Evolutionary conservation across 805 yeast genomes (phyloP), one percentile per base, ranked within the genome.

Genomic region (Schwanniomyces pseudopolymorphus): DNA sequence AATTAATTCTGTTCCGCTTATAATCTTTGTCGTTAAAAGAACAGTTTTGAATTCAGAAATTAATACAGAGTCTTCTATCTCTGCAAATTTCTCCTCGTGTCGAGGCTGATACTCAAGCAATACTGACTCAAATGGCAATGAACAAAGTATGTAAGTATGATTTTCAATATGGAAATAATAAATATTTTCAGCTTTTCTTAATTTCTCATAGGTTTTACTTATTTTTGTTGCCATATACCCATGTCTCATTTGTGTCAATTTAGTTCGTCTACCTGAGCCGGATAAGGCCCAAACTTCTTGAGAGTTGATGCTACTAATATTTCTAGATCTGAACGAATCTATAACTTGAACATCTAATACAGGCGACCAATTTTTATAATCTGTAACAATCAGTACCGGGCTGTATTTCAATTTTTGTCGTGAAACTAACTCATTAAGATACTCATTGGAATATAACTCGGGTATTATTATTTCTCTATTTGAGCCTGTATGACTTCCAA

Each of bases 291-390:
- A 77, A 1, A 77, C 47, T 43, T 77, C 80, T 43, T 74, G 70
- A 5, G 54, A 50, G 1, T 61, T 52, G 35, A 44, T 42, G 42
- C 47, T 47, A 28, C 53, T 28, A 35, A 57, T 36, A 20, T 48
- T 50, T 20, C 64, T 53, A n/a, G 60, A 48, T 8, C 37, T 43
- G 33, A 28, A 53, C 1, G 68, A 49, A 19, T 69, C 68, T 1
- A 74, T 58, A 2, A 74, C 55, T 46, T 59, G 64, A 1, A 72
- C 55, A 56, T 77, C 81, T 16, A 72, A 47, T 1, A 77, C 43
- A 0, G 82, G 81, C 0, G 80, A 66, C 82, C 83, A 78, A 49
- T 71, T 75, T 31, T 63, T 65, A 56, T 66, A 71, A 44, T 63
- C 71, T 2, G 55, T 54, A 2, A 64, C 27, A 5, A 67, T 43